Evolutionary conservation across 345 rosid genomes (phyloP).

Genomic region (Punica granatum): DNA sequence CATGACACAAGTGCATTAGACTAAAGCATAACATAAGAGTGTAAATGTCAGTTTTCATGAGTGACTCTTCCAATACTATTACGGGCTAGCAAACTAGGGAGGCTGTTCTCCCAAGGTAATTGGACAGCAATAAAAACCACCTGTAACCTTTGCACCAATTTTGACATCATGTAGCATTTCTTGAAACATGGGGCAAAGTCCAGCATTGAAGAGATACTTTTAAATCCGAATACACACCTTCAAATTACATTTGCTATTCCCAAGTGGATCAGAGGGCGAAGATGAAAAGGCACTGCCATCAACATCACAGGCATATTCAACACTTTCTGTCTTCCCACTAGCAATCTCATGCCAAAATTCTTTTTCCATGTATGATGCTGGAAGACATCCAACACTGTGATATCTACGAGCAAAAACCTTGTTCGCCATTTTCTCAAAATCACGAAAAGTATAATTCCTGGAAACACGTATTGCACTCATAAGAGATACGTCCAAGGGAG

Average conservation of each 20-base stretch:
- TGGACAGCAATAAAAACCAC: background rate
- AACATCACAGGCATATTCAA: slow-evolving; percentile 99
- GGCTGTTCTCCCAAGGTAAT: background rate
- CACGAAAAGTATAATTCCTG: slow-evolving; percentile 95
- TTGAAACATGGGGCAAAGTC: background rate
- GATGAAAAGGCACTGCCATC: slow-evolving; percentile 99
- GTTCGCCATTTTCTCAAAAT: slow-evolving; percentile 98
- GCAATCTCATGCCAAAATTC: slow-evolving; percentile 99
- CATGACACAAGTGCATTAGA: background rate
- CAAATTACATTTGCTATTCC: slow-evolving; percentile 98
- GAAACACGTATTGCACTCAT: slow-evolving; percentile 24
- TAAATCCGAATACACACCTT: slow-evolving; percentile 53
- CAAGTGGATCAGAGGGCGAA: slow-evolving; percentile 75
- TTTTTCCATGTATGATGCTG: slow-evolving; percentile 90
- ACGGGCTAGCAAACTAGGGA: background rate
- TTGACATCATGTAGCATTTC: background rate
- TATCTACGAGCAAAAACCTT: slow-evolving; percentile 92
- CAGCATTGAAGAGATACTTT: slow-evolving; percentile 5
- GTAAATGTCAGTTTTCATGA: background rate
- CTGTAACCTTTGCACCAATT: background rate
- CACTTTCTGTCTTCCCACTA: slow-evolving; percentile 89
- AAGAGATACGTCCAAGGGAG: slow-evolving; percentile 10
- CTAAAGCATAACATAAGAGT: background rate
- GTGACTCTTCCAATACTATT: background rate
- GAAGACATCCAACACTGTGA: slow-evolving; percentile 84